A percentile compares a stretch with the other conserved stretches of the same genome.
Conservation (phyloP, 306 rosid species). For the Chamaecrista fasciculata region DNA sequence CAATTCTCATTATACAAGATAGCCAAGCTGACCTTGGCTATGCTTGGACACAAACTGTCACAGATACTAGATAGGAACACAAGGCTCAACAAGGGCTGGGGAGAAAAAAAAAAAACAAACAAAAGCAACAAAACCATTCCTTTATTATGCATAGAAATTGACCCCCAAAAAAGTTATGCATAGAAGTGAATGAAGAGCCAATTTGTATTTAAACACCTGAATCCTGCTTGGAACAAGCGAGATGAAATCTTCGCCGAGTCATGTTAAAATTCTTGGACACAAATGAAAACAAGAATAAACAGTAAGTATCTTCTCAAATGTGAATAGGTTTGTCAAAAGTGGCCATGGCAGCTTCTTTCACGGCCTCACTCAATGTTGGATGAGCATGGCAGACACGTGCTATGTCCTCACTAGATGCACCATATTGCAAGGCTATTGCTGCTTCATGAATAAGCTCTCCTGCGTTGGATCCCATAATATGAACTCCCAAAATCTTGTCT, state of each 20-base stretch:
- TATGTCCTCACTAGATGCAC: constrained; percentile 66
- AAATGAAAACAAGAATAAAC: constrained; percentile 31
- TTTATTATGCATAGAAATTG: background rate
- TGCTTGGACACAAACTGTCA: background rate
- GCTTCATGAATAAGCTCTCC: constrained; percentile 83
- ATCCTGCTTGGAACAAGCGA: constrained; percentile 28
- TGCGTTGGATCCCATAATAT: constrained; percentile 69
- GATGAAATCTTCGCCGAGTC: constrained; percentile 35
- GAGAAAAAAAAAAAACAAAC: too few relatives aligned
- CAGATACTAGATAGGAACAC: background rate
- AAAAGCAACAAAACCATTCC: constrained; percentile 22
- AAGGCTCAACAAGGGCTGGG: constrained; percentile 34
- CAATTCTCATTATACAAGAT: background rate
- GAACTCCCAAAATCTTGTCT: constrained; percentile 73
- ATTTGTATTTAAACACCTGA: constrained; percentile 31
- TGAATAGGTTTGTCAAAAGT: constrained; percentile 70
- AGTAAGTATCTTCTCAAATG: constrained; percentile 35
- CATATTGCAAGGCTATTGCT: constrained; percentile 58
- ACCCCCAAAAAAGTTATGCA: too few relatives aligned
- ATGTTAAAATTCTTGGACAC: constrained; percentile 26
- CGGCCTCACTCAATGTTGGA: constrained; percentile 74
- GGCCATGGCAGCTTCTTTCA: constrained; percentile 79
- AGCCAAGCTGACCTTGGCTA: background rate
- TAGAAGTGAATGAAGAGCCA: constrained; percentile 8
- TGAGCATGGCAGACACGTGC: constrained; percentile 80